phyloP scores from a whole-genome alignment of 2,329 filamentous ascomycete species.

The Triangularia setosa region DNA sequence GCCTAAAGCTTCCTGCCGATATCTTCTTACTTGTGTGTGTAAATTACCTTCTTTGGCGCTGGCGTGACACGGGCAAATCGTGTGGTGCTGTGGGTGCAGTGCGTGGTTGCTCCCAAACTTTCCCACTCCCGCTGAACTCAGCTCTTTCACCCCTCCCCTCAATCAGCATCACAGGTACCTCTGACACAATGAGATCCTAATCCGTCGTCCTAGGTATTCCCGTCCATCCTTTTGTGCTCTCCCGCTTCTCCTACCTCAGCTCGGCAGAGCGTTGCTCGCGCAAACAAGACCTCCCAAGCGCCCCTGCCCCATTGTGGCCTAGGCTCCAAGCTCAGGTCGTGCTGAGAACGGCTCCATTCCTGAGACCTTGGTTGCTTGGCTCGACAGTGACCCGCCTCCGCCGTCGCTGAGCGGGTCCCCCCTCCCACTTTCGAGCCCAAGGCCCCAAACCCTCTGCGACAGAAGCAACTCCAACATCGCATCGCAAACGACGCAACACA shows the following conservation, averaged over 20 bases:
- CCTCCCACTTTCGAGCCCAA: slow-evolving; percentile 12
- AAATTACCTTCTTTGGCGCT: neutral
- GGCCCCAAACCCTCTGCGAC: slow-evolving; percentile 6
- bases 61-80: neutral
- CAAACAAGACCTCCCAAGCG: neutral
- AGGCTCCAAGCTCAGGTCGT: neutral
- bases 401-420: slow-evolving; percentile 8
- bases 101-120: neutral
- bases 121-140: neutral
- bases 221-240: neutral
- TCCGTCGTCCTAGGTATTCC: neutral
- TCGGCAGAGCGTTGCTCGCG: too few species aligned
- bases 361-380: slow-evolving; percentile 8
- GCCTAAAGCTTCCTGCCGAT: neutral
- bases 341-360: slow-evolving; percentile 1
- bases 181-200: neutral
- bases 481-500: slow-evolving; percentile 2
- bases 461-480: slow-evolving; percentile 3
- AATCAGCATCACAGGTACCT: neutral
- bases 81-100: neutral
- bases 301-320: neutral
- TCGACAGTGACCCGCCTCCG: slow-evolving; percentile 10
- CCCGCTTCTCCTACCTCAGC: neutral
- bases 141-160: neutral
- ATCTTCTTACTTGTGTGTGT: neutral